phyloP scores from a whole-genome alignment of 2,329 filamentous ascomycete species.

The Botrytis medusae region DNA sequence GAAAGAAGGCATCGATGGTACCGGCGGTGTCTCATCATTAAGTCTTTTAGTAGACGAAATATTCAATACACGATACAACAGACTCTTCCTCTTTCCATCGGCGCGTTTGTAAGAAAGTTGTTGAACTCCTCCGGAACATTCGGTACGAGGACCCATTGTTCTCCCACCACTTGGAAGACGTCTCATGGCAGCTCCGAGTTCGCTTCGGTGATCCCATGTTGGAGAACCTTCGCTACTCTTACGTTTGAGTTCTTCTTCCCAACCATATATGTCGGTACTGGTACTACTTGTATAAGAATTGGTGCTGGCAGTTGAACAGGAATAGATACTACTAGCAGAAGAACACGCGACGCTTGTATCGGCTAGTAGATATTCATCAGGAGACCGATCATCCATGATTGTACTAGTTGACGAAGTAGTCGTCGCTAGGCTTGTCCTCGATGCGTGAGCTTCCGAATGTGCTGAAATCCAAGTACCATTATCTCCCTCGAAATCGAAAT shows the following conservation, averaged over 20 bases:
- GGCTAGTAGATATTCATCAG: conserved; percentile 28
- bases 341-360: conserved; percentile 40
- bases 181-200: conserved; percentile 24
- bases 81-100: conserved; percentile 34
- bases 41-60: conserved; percentile 23
- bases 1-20: conserved; percentile 6
- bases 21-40: not conserved
- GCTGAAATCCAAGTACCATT: conserved; percentile 37
- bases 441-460: conserved; percentile 32
- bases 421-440: conserved; percentile 34
- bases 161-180: conserved; percentile 31
- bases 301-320: conserved; percentile 36
- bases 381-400: conserved; percentile 30
- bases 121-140: conserved; percentile 7
- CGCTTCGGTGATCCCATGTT: conserved; percentile 27
- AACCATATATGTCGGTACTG: conserved; percentile 51
- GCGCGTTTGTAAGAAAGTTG: conserved; percentile 25
- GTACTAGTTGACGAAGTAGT: conserved; percentile 31
- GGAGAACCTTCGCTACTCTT: conserved; percentile 32
- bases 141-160: conserved; percentile 27
- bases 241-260: conserved; percentile 51
- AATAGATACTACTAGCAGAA: conserved; percentile 37
- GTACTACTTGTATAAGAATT: conserved; percentile 35
- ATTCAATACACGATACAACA: conserved; percentile 37
- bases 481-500: conserved; percentile 36